phyloP scores from a whole-genome alignment of 2,329 filamentous ascomycete genomes.

The Paraphoma sp. region DNA sequence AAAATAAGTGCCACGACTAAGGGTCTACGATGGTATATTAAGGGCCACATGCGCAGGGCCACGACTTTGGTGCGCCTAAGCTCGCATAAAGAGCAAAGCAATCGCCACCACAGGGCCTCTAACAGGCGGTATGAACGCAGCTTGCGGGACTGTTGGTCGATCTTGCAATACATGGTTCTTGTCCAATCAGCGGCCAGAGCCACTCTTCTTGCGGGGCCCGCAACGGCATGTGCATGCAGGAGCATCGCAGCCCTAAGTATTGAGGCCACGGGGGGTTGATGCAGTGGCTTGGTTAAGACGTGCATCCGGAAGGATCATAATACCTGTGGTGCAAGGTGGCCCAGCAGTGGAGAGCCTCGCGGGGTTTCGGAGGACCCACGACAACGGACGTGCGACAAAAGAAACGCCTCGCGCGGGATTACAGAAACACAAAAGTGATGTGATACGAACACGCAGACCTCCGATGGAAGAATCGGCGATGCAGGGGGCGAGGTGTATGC shows the following conservation, averaged over 20 bases:
- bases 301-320: slow-evolving; percentile 4
- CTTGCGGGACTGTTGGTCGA: slow-evolving; percentile 7
- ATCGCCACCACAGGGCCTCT: slow-evolving; percentile 26
- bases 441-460: slow-evolving; percentile 1
- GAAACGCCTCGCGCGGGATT: background rate
- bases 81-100: slow-evolving; percentile 22
- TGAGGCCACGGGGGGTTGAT: slow-evolving; percentile 1
- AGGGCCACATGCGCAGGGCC: slow-evolving; percentile 18
- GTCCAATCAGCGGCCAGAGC: slow-evolving; percentile 16
- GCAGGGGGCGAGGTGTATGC: slow-evolving; percentile 7
- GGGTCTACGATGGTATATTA: slow-evolving; percentile 9
- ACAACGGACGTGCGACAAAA: background rate
- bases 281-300: slow-evolving; percentile 10
- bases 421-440: background rate
- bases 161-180: slow-evolving; percentile 8
- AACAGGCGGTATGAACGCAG: slow-evolving; percentile 13
- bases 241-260: background rate
- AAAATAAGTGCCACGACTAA: background rate
- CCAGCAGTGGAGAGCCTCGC: slow-evolving; percentile 1
- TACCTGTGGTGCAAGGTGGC: slow-evolving; percentile 2
- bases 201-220: slow-evolving; percentile 1
- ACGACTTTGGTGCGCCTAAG: slow-evolving; percentile 15
- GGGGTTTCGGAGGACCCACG: background rate
- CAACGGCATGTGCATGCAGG: slow-evolving; percentile 2
- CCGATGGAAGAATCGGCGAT: slow-evolving; percentile 13